phyloP scores from a whole-genome alignment of 1,139 yeast species.

The Suzukiozyma palmioleophila region DNA sequence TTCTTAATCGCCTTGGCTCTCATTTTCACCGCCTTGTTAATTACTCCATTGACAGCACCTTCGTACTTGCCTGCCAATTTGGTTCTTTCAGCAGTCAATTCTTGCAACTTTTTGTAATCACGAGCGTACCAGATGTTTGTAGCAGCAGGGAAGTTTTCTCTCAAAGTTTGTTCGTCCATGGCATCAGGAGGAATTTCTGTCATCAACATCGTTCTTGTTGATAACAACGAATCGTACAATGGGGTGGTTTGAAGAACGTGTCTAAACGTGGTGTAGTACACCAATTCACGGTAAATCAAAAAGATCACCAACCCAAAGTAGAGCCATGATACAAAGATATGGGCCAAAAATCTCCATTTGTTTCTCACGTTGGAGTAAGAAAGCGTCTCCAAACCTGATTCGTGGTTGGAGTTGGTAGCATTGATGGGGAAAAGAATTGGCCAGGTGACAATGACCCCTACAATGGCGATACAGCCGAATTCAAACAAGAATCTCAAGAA shows the following conservation, averaged over 20 bases:
- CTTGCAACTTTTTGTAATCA: constrained; percentile 49
- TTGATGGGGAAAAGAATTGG: constrained; percentile 84
- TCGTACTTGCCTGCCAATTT: constrained; percentile 56
- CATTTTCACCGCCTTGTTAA: constrained; percentile 53
- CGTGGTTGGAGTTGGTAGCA: constrained; percentile 67
- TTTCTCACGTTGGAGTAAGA: constrained; percentile 61
- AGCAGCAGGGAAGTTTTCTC: constrained; percentile 57
- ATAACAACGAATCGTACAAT: constrained; percentile 58
- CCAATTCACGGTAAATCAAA: constrained; percentile 66
- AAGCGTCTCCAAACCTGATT: constrained; percentile 56
- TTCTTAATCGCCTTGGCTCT: constrained; percentile 57
- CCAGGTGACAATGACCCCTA: constrained; percentile 65
- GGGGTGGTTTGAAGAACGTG: constrained; percentile 70
- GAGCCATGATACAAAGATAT: constrained; percentile 67
- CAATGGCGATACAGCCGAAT: constrained; percentile 50
- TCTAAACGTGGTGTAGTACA: constrained; percentile 62
- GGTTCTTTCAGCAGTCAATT: constrained; percentile 52
- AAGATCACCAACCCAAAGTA: constrained; percentile 57
- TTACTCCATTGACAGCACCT: constrained; percentile 49
- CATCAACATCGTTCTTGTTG: constrained; percentile 64
- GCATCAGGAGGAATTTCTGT: constrained; percentile 55
- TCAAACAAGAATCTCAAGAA: constrained; percentile 73
- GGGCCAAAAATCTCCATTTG: constrained; percentile 63
- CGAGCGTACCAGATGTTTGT: constrained; percentile 60
- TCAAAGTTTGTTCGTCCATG: constrained; percentile 48